Base-by-base conservation (phyloP, 1,139 yeast genomes). In the Nakaseomyces nivariensis region DNA sequence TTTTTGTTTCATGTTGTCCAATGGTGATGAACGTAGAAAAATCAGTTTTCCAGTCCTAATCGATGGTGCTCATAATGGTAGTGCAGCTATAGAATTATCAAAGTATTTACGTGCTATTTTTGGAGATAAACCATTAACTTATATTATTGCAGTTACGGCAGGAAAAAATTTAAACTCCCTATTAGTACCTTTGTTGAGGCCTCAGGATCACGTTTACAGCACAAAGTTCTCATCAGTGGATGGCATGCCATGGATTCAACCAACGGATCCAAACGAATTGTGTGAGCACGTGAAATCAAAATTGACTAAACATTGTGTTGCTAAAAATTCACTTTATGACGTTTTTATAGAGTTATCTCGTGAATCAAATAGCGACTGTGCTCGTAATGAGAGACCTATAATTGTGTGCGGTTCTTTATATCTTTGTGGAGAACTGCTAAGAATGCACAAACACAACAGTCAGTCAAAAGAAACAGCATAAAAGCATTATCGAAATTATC, bases 31-130 rank as follows among this genome's bases (percentile, higher is more conserved):
- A 22, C 24, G 43, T 5, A 46, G 43, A 7, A 46, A 49, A 1
- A 47, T 52, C 17, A 52, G 63, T 1, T 56, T 74, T 1, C 64
- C 69, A 0, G 68, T 83, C 0, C 66, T 88, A 6, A 58, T 89
- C 1, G 98, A 92, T 67, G 98, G 98, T 1, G 97, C 97, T 0
- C 98, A 92, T 64, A 92, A 92, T 62, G 81, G 79, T 22, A 81
- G 82, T 55, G 95, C 97, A 0, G 95, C 96, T 0, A 67, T 70
- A 27, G 88, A 84, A 58, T 70, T 92, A 37, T 76, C 74, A 0
- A 68, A 69, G 43, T 80, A 70, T 56, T 61, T 82, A 1, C 59
- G 67, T 7, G 45, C 51, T 0, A 45, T 57, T 31, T 55, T 64
- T 51, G 54, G 57, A 2, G 58, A 63, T 1, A 54, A 63, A 7